Base-by-base conservation (phyloP, 2,329 filamentous ascomycete genomes). In the Colletotrichum chrysophilum region DNA sequence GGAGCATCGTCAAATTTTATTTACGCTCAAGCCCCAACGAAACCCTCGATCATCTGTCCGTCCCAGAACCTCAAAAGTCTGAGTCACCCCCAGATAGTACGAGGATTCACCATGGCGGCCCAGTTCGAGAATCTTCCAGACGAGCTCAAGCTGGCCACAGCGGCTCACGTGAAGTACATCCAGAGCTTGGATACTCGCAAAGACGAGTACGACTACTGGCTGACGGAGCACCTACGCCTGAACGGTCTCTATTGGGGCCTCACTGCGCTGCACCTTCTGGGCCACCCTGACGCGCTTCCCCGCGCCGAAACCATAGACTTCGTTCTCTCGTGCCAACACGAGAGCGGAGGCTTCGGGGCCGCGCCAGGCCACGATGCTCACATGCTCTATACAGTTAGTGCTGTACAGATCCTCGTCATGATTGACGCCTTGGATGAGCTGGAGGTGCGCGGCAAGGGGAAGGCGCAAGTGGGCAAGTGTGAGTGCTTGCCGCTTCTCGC, bases 201-300 rank as follows among this genome's bases (percentile, higher is more conserved):
- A 87, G 96, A 98, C 88, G 95, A 98, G 86, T 93, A 98, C 80
- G 96, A 98, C 85, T 99, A 98, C 88, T 98, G 96, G 94, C 89
- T 98, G 83, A 99, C 97, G 16, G 96, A 99, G 86, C 97, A 99
- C 84, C 90, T 99, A 79, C 95, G 97, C 76, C 91, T 99, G 74
- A 98, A 97, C 83, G 97, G 97, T 60, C 91, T 99, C 64, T 99
- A 99, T 86, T 99, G 97, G 97, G 97, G 97, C 16, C 87, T 99
- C 73, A 97, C 93, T 8, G 94, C 96, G 8, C 90, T 98, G 55
- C 94, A 98, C 87, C 90, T 98, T 32, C 92, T 99, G 75, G 91
- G 93, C 65, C 93, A 91, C 71, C 95, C 96, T 2, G 92, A 97
- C 77, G 95, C 94, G 4, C 91, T 99, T 12, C 94, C 96, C 13